Conservation (phyloP, 495 filamentous ascomycete species). For the Podospora didyma region DNA sequence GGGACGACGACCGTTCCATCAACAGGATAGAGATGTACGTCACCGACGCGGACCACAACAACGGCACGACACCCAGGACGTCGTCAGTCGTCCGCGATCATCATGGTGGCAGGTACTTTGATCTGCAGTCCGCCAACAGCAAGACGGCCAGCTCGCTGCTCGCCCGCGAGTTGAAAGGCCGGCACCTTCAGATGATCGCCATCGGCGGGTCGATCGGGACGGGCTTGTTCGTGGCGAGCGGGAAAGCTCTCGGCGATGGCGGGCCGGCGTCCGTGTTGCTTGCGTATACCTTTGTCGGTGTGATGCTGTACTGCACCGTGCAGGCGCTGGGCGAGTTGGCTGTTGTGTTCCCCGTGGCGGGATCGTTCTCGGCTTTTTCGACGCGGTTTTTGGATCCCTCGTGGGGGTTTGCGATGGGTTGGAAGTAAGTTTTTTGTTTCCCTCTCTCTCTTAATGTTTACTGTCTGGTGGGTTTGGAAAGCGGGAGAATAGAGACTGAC, state of each 20-base stretch:
- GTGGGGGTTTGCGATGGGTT: conserved; percentile 98
- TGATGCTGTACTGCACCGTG: conserved; percentile 88
- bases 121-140: conserved; percentile 18
- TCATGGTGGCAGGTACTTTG: conserved; percentile 23
- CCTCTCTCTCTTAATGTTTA: not conserved
- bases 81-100: conserved; percentile 8
- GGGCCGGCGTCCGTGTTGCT: conserved; percentile 85
- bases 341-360: conserved; percentile 85
- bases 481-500: not conserved
- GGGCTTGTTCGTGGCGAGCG: conserved; percentile 87
- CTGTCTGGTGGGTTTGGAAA: not conserved
- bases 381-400: conserved; percentile 89
- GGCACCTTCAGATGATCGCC: conserved; percentile 95
- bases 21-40: conserved; percentile 3
- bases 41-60: conserved; percentile 6
- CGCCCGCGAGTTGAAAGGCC: conserved; percentile 69
- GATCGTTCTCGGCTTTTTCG: conserved; percentile 88
- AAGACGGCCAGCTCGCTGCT: conserved; percentile 42
- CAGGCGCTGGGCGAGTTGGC: conserved; percentile 93
- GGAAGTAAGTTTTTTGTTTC: conserved; percentile 55
- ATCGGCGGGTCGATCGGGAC: conserved; percentile 96
- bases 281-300: conserved; percentile 74
- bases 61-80: not conserved
- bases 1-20: conserved; percentile 12
- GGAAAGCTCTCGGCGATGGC: conserved; percentile 69